Conservation (phyloP, 495 filamentous ascomycete genomes). For the Podospora australis region DNA sequence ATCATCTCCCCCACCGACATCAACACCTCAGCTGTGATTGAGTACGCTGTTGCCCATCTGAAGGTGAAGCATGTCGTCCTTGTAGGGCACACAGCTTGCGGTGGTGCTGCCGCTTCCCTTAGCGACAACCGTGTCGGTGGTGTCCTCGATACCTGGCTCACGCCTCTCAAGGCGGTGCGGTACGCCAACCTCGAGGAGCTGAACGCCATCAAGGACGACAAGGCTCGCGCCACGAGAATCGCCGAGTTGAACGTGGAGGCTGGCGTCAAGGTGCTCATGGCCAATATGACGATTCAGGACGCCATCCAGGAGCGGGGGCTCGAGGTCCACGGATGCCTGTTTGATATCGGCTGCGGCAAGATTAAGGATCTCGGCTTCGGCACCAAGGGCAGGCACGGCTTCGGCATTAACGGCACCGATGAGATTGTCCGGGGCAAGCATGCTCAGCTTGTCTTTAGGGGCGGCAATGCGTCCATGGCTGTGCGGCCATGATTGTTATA, state of each 20-base stretch:
- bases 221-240: constrained; percentile 46
- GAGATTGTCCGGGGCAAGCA: constrained; percentile 42
- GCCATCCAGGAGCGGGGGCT: constrained; percentile 64
- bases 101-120: constrained; percentile 67
- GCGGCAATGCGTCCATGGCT: constrained; percentile 27
- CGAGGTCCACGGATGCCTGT: constrained; percentile 65
- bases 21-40: constrained; percentile 69
- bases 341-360: constrained; percentile 57
- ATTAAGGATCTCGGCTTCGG: constrained; percentile 53
- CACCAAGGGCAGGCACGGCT: constrained; percentile 24
- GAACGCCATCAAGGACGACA: constrained; percentile 38
- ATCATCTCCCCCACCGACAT: constrained; percentile 72
- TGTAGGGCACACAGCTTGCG: constrained; percentile 78
- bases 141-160: constrained; percentile 76
- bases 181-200: constrained; percentile 50
- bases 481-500: too few species aligned
- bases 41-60: constrained; percentile 69
- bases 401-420: constrained; percentile 8
- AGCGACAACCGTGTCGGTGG: constrained; percentile 60
- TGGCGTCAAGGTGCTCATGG: constrained; percentile 58
- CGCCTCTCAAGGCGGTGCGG: constrained; percentile 61
- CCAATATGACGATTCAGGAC: constrained; percentile 53
- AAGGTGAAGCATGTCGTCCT: constrained; percentile 79
- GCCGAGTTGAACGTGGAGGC: constrained; percentile 64
- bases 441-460: constrained; percentile 43